Evolutionary conservation across 2,329 filamentous ascomycete genomes (phyloP).

Genomic region (Cladophialophora yegresii): DNA sequence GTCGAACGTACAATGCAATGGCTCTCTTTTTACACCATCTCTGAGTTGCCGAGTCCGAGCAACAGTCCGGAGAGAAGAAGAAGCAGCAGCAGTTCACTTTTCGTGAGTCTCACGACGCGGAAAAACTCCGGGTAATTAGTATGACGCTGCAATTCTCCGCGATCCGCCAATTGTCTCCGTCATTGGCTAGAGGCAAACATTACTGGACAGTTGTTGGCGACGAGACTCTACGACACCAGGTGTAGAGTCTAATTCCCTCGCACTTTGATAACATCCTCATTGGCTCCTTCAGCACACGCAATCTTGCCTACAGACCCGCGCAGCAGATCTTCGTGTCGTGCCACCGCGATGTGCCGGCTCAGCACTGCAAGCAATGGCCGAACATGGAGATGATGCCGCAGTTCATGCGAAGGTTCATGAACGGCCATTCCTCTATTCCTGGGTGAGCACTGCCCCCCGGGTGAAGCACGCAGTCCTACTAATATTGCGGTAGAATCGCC

Average conservation of each 20-base stretch:
- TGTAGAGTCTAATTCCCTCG: not conserved
- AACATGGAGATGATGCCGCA: slow-evolving; percentile 22
- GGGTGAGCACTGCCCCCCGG: slow-evolving; percentile 42
- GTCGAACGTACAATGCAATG: not conserved
- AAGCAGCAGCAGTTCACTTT: not conserved
- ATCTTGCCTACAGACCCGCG: not conserved
- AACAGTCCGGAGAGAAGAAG: not conserved
- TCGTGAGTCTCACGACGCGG: not conserved
- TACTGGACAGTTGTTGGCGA: not conserved
- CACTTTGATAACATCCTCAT: not conserved
- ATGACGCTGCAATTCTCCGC: not conserved
- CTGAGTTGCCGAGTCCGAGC: not conserved
- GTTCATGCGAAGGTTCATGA: slow-evolving; percentile 32
- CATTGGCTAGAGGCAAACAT: not conserved
- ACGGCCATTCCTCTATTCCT: slow-evolving; percentile 56
- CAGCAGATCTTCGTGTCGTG: not conserved
- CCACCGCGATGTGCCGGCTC: slow-evolving; percentile 24
- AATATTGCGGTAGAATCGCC: slow-evolving; percentile 66
- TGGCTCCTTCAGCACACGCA: too few species aligned
- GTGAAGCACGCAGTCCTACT: not conserved
- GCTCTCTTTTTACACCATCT: not conserved
- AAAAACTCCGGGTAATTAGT: not conserved
- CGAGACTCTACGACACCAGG: not conserved
- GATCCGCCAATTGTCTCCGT: not conserved
- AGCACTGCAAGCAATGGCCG: slow-evolving; percentile 23